Conservation (phyloP, 1,284 basidiomycete genomes). For the Blastosporella zonata region DNA sequence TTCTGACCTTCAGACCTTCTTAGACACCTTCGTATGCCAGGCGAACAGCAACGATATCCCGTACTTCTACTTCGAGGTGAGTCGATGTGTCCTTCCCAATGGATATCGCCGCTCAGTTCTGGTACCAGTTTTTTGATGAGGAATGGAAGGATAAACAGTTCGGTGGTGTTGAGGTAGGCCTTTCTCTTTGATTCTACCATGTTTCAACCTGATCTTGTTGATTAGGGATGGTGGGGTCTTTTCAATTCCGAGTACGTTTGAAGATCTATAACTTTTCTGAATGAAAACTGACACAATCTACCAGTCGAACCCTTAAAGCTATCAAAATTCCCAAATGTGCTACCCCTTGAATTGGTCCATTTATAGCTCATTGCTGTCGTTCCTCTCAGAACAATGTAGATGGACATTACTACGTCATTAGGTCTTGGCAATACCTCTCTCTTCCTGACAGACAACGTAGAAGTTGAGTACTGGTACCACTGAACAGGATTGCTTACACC, state of each 20-base stretch:
- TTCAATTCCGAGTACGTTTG: constrained; percentile 42
- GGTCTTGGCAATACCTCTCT: too few species aligned
- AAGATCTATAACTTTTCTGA: constrained; percentile 1
- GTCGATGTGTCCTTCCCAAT: background rate
- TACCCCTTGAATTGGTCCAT: constrained; percentile 23
- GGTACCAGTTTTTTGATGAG: constrained; percentile 2
- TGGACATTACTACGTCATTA: too few species aligned
- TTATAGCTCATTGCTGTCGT: too few species aligned
- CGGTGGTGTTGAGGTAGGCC: constrained; percentile 50
- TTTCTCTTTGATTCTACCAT: constrained; percentile 22
- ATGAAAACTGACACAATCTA: constrained; percentile 4
- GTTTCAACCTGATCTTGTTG: background rate
- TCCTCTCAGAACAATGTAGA: too few species aligned
- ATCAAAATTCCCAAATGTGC: constrained; percentile 50
- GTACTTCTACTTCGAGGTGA: constrained; percentile 82
- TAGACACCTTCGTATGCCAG: constrained; percentile 86
- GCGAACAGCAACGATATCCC: constrained; percentile 77
- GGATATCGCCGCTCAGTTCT: background rate
- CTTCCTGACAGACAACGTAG: too few species aligned
- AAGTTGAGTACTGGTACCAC: too few species aligned
- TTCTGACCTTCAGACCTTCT: constrained; percentile 66
- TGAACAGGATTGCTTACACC: too few species aligned
- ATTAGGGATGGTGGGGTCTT: constrained; percentile 52
- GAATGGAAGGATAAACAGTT: constrained; percentile 44
- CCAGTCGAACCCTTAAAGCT: constrained; percentile 55